Evolutionary conservation across 148 eudicot species (phyloP), one percentile per base, ranked within the genome.

Genomic region (Vaccinium myrtillus): DNA sequence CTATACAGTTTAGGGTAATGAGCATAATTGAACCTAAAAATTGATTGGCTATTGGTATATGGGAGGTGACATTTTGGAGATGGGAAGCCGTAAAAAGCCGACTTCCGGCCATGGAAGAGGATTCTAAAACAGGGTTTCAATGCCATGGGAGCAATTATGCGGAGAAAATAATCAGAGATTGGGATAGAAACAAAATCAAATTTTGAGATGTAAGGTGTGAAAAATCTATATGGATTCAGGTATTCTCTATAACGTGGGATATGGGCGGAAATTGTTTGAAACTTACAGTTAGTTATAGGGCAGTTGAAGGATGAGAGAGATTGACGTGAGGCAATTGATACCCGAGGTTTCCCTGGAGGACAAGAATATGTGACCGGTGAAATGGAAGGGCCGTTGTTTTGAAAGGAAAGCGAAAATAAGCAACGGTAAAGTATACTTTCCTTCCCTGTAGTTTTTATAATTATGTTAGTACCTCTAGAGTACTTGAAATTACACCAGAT

Each of bases 81-180:
- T 48, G 80, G 61, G 3, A 74, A 48, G 84, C 55, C 82, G 32
- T 75, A 85, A 90, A 9, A 85, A 30, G 89, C 39, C 1, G 87
- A 61, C 74, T 83, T 90, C 83, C 85, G 89, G 83, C 87, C 84
- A 8, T 67, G 82, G 43, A 90, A 63, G 25, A 90, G 80, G 53
- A 89, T 84, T 86, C 94, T 92, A 86, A 87, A 89, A 89, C 87
- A 91, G 84, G 95, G 90, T 83, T 86, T 91, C 93, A 91, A 90
- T 32, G 86, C 83, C 74, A 86, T 84, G 46, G 71, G 67, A 15
- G 25, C 69, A 21, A 81, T 56, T 51, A n/a, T 77, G 70, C 82
- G 80, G 76, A 14, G 30, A 9, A 14, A 61, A 59, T 14, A 77
- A 54, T 39, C 51, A 9, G 70, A 27, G 53, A 13, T 5, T 8